Percentiles rank a stretch among this genome's conserved stretches.
Evolutionary conservation across 257 asterid species (phyloP).

Genomic region (Cruciata laevipes): DNA sequence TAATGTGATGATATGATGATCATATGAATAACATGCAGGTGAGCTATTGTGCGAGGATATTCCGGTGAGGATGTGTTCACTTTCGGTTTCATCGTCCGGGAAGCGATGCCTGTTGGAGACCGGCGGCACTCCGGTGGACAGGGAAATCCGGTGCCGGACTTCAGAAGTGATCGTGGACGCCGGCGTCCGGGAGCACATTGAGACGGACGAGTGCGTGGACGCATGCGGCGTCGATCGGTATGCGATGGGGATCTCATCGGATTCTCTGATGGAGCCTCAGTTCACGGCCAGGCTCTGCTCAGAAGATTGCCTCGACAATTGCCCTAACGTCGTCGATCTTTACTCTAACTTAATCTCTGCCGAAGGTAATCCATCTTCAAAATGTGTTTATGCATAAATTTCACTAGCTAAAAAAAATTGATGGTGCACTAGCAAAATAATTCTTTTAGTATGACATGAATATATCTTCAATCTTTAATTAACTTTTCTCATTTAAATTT

Average conservation of each 20-base stretch:
- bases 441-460: no score
- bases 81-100: conserved; percentile 53
- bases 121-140: conserved; percentile 13
- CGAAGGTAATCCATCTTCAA: conserved; percentile 36
- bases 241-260: conserved; percentile 66
- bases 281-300: conserved; percentile 59
- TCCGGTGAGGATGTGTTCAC: conserved; percentile 40
- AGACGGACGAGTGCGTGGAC: conserved; percentile 49
- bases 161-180: conserved; percentile 51
- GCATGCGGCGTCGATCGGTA: conserved; percentile 60
- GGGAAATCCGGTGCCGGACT: conserved; percentile 45
- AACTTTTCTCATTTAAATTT: no score
- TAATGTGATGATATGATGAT: no score
- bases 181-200: conserved; percentile 43
- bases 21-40: conserved; percentile 20
- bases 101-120: conserved; percentile 67
- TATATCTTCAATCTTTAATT: no score
- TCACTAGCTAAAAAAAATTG: no score
- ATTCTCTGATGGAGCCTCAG: conserved; percentile 43
- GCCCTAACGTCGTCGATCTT: conserved; percentile 70
- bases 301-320: conserved; percentile 43
- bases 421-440: no score
- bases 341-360: conserved; percentile 64
- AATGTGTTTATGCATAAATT: neutral
- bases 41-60: conserved; percentile 53